Percentiles rank a stretch among this genome's conserved stretches.
phyloP scores from a whole-genome alignment of 208 protist genomes.

The Porcisia deanei region DNA sequence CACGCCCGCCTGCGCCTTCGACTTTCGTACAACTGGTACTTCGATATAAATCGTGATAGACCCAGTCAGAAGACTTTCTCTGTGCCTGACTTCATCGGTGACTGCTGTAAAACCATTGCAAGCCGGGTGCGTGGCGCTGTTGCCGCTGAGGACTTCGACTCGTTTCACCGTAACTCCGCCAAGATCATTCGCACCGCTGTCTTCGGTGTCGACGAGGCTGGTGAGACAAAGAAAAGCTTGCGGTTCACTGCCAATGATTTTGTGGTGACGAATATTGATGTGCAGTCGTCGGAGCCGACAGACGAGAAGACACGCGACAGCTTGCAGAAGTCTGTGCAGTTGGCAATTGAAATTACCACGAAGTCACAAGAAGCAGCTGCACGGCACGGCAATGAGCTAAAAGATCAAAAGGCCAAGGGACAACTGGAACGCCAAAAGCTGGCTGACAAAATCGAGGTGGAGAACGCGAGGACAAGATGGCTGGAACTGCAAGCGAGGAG shows the following conservation, averaged over 20 bases:
- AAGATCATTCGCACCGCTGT: constrained; percentile 94
- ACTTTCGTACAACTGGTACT: constrained; percentile 98
- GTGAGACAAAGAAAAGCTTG: constrained; percentile 58
- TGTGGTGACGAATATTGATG: constrained; percentile 95
- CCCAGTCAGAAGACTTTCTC: constrained; percentile 53
- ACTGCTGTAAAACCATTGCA: constrained; percentile 97
- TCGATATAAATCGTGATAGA: constrained; percentile 73
- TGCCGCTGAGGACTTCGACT: constrained; percentile 94
- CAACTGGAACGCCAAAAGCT: constrained; percentile 93
- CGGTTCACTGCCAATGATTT: constrained; percentile 92
- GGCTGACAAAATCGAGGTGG: constrained; percentile 84
- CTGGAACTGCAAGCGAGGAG: constrained; percentile 93
- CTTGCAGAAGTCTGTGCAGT: constrained; percentile 97
- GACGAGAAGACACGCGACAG: constrained; percentile 94
- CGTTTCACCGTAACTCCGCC: constrained; percentile 97
- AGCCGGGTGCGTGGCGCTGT: constrained; percentile 95
- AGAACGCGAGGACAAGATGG: constrained; percentile 78
- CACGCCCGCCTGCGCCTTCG: constrained; percentile 94
- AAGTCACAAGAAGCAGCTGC: constrained; percentile 95
- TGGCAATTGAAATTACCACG: constrained; percentile 98
- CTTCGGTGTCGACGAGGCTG: constrained; percentile 84
- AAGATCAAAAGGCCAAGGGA: constrained; percentile 92
- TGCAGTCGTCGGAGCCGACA: constrained; percentile 94
- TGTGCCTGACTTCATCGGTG: constrained; percentile 97
- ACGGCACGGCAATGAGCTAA: constrained; percentile 91